Conservation (phyloP, 306 rosid genomes). For the Cicer judaicum region DNA sequence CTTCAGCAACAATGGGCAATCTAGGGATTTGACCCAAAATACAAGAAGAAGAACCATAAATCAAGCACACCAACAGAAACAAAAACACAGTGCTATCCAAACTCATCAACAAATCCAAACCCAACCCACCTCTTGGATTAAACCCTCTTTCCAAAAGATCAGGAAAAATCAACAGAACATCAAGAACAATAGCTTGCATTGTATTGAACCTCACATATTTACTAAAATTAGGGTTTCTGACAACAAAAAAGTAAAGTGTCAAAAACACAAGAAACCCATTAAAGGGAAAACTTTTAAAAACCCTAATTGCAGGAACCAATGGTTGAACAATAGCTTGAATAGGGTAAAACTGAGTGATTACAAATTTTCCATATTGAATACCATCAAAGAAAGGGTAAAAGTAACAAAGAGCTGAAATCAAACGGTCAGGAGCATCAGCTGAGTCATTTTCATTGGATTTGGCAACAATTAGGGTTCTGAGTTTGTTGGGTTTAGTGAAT, state of each 20-base stretch:
- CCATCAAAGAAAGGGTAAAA: slow-evolving; percentile 96
- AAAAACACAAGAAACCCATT: slow-evolving; percentile 81
- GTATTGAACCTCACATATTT: slow-evolving; percentile 94
- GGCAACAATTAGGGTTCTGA: slow-evolving; percentile 51
- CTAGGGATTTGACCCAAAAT: slow-evolving; percentile 85
- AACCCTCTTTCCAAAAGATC: slow-evolving; percentile 87
- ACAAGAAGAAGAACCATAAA: slow-evolving; percentile 91
- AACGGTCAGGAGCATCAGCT: slow-evolving; percentile 72
- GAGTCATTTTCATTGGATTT: slow-evolving; percentile 71
- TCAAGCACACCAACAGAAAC: slow-evolving; percentile 78
- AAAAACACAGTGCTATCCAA: slow-evolving; percentile 92
- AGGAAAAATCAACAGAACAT: slow-evolving; percentile 88
- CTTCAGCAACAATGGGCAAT: slow-evolving; percentile 96
- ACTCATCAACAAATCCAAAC: slow-evolving; percentile 91
- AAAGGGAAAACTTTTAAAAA: slow-evolving; percentile 87
- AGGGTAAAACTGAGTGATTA: slow-evolving; percentile 78
- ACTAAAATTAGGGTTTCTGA: slow-evolving; percentile 86
- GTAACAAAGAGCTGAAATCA: slow-evolving; percentile 85
- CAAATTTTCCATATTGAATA: slow-evolving; percentile 81
- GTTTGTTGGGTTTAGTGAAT: slow-evolving; percentile 45
- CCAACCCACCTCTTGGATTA: slow-evolving; percentile 77
- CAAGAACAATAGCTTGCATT: slow-evolving; percentile 95
- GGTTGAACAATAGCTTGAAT: slow-evolving; percentile 75
- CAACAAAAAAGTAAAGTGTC: slow-evolving; percentile 91
- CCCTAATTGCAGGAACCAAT: slow-evolving; percentile 78